These are phyloP conservation scores for Castanea sativa DNA, from an alignment of 306 rosid genomes.

Conservation along the genomic window DNA sequence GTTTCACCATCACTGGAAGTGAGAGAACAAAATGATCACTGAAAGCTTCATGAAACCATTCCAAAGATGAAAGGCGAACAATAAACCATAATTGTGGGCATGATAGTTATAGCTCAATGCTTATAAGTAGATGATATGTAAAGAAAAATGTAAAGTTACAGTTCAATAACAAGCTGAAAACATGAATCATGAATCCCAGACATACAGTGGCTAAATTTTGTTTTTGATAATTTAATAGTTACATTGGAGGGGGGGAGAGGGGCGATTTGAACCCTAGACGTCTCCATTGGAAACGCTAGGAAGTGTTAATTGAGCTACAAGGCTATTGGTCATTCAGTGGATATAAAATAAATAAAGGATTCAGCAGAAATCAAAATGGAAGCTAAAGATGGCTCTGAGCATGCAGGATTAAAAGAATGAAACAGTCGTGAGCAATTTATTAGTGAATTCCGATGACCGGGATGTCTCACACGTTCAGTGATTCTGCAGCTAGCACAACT, in stretches of 20 bases:
- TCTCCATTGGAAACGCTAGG: no score
- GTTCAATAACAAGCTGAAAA: neutral
- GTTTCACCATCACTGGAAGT: constrained; percentile 86
- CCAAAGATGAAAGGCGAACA: neutral
- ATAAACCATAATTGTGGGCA: neutral
- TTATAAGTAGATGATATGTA: neutral
- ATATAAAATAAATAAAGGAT: neutral
- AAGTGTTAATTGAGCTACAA: no score
- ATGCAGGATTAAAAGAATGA: neutral
- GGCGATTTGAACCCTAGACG: no score
- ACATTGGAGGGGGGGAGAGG: no score
- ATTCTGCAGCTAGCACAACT: neutral
- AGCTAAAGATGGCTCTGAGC: neutral
- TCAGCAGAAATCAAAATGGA: neutral
- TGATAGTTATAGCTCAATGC: neutral
- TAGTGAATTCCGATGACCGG: neutral
- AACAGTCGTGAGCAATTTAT: neutral
- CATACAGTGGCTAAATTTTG: neutral
- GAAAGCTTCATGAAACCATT: constrained; percentile 7
- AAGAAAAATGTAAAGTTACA: neutral
- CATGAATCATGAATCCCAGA: neutral
- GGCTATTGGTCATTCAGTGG: no score
- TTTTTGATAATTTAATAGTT: no score
- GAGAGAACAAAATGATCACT: constrained; percentile 25
- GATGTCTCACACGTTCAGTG: neutral